Evolutionary conservation across 2,329 filamentous ascomycete species (phyloP), one percentile per base, ranked within the genome.

Genomic region (Lomentospora prolificans): DNA sequence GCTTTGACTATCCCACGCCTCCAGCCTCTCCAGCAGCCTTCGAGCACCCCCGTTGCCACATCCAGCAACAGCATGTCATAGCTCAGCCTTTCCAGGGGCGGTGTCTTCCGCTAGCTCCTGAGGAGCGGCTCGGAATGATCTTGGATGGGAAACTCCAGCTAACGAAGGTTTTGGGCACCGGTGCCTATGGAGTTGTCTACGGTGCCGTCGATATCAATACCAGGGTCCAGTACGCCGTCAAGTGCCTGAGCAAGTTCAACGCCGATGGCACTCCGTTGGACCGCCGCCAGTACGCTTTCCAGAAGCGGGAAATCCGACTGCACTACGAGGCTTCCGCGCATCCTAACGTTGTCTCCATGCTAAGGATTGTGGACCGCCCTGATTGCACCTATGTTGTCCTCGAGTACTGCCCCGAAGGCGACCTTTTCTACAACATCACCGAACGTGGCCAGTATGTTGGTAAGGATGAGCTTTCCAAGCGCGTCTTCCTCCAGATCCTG

Each of bases 141-240:
- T 80, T 97, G 61, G 89, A 89, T 64, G 86, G 87, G 67, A 85
- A 88, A 68, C 80, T 96, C 63, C 86, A 92, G 74, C 77, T 97
- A 65, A 89, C 85, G 60, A 82, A 84, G 60, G 89, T 97, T 64
- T 80, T 97, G 60, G 94, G 94, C 61, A 89, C 92, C 53, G 94
- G 94, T 63, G 94, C 94, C 57, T 99, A 99, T 72, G 94, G 94
- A 61, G 91, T 96, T 44, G 94, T 99, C 25, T 97, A 97, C 75
- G 84, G 85, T 61, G 91, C 91, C 65, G 77, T 88, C 72, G 91
- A 94, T 73, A 82, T 92, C 67, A 85, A 86, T 68, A 92, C 85
- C 62, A 82, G 87, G 68, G 80, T 84, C 57, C 85, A 83, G 61
- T 99, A 95, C 77, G 94, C 94, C 61, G 92, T 99, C 67, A 99